Base-by-base conservation (phyloP, 176 grass and related monocot species). In the Paspalum vaginatum region DNA sequence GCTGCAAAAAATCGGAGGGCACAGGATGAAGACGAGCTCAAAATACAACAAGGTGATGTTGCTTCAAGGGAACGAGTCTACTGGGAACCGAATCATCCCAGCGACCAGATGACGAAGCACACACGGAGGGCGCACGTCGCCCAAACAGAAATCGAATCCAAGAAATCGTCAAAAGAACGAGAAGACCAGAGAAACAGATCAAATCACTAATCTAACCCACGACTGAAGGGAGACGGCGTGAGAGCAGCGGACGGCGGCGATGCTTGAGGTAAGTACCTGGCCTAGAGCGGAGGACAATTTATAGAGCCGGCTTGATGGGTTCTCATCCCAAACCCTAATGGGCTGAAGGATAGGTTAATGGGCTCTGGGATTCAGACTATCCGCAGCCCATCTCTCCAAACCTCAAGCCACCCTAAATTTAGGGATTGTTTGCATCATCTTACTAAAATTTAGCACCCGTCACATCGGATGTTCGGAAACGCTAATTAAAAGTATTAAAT, bases 21-120 rank as follows among this genome's bases (percentile, higher is more conserved):
- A 82, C 50, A 62, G 8, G 17, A 25, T 39, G 47, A 50, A 70
- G 55, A 46, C 76, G 76, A 81, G 13, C 84, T 65, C 83, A 68
- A 37, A 65, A 85, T 92, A 95, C 89, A 92, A 95, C 86, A 54
- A 45, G 47, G 32, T 0, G 43, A 79, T 92, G 48, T 92, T 59
- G 93, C 89, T 95, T 95, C 89, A 92, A 95, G 87, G 93, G 93
- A 95, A 92, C 89, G 89, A 82, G 89, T 87, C 87, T 14, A 59
- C 81, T 67, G 57, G 58, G 69, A 78, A 95, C 88, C 17, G 70
- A 84, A 65, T 55, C 78, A 32, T 85, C 82, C 84, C 81, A 90
- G 84, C 49, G 84, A 94, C 87, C 89, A 95, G 93, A 95, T 92
- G 85, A 92, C 72, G 89, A 95, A 95, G 93, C 89, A 74, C 74